These are phyloP conservation scores for Skeletonema tropicum DNA, from an alignment of 108 stramenopile species.

Conservation along the genomic window DNA sequence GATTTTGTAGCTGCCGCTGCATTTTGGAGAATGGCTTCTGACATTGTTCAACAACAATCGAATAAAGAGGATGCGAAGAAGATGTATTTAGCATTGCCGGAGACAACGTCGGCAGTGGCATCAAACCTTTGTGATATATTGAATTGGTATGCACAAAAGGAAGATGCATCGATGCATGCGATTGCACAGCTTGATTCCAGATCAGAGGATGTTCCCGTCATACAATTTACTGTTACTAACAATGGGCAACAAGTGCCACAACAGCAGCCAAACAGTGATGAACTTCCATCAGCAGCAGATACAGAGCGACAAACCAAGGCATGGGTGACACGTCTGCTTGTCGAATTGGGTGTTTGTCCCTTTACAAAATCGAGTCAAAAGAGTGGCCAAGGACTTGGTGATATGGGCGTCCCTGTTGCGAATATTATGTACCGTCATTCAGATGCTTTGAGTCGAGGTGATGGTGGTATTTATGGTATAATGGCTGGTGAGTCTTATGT, in stretches of 20 bases:
- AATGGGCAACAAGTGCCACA: constrained; percentile 8
- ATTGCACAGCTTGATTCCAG: constrained; percentile 49
- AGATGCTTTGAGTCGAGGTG: too few relatives aligned
- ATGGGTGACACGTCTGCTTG: constrained; percentile 79
- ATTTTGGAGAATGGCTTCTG: constrained; percentile 52
- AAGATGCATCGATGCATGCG: constrained; percentile 4
- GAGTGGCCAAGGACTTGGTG: constrained; percentile 74
- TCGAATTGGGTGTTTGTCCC: constrained; percentile 74
- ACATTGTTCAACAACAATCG: constrained; percentile 10
- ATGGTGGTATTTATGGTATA: too few relatives aligned
- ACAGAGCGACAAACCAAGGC: constrained; percentile 65
- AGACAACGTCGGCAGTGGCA: constrained; percentile 32
- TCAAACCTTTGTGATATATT: constrained; percentile 44
- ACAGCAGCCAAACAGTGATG: background rate
- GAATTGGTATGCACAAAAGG: constrained; percentile 44
- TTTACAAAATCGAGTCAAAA: constrained; percentile 70
- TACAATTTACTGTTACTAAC: constrained; percentile 11
- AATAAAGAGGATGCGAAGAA: background rate
- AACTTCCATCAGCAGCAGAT: constrained; percentile 22
- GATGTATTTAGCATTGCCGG: constrained; percentile 41
- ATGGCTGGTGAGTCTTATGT: too few relatives aligned
- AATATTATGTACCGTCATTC: too few relatives aligned
- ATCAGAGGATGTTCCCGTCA: constrained; percentile 13
- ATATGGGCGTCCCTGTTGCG: constrained; percentile 59
- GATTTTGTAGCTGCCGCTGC: constrained; percentile 41